phyloP scores from a whole-genome alignment of 371 early-diverging fungal genomes.

The Entomophthora muscae region DNA sequence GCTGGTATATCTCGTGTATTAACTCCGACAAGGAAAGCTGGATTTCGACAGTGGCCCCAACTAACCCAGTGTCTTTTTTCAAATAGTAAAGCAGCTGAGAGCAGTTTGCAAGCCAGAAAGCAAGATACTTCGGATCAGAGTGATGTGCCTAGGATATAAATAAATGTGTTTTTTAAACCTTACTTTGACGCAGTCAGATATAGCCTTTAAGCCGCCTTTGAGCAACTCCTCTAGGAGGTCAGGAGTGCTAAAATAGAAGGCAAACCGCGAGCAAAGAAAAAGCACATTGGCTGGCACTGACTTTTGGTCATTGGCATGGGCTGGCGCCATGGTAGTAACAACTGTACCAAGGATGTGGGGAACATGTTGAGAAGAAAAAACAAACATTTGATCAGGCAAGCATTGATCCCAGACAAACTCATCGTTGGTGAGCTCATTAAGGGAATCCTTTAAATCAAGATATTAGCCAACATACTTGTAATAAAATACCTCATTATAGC shows the following conservation, averaged over 20 bases:
- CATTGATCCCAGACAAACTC: conserved; percentile 63
- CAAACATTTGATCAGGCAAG: conserved; percentile 77
- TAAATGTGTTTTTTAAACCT: neutral
- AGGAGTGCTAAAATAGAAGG: conserved; percentile 49
- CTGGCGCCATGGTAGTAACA: conserved; percentile 39
- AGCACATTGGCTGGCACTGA: conserved; percentile 67
- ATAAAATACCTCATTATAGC: conserved; percentile 5
- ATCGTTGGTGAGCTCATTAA: neutral
- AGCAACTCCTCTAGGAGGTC: conserved; percentile 55
- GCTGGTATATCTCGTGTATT: conserved; percentile 39
- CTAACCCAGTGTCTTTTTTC: conserved; percentile 56
- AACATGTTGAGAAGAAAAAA: conserved; percentile 50
- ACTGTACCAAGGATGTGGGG: conserved; percentile 48
- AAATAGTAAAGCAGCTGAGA: conserved; percentile 56
- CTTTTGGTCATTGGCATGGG: conserved; percentile 28
- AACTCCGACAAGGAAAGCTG: conserved; percentile 46
- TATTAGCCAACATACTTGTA: neutral
- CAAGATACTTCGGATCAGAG: conserved; percentile 26
- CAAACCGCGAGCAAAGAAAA: conserved; percentile 73
- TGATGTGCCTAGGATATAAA: conserved; percentile 14
- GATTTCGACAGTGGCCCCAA: conserved; percentile 26
- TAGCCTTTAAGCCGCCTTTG: conserved; percentile 32
- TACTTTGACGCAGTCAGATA: conserved; percentile 20
- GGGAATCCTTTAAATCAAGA: neutral
- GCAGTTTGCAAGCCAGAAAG: conserved; percentile 69